These are phyloP conservation scores for Massarina eburnea DNA, from an alignment of 2,329 filamentous ascomycete genomes.

Conservation along the genomic window DNA sequence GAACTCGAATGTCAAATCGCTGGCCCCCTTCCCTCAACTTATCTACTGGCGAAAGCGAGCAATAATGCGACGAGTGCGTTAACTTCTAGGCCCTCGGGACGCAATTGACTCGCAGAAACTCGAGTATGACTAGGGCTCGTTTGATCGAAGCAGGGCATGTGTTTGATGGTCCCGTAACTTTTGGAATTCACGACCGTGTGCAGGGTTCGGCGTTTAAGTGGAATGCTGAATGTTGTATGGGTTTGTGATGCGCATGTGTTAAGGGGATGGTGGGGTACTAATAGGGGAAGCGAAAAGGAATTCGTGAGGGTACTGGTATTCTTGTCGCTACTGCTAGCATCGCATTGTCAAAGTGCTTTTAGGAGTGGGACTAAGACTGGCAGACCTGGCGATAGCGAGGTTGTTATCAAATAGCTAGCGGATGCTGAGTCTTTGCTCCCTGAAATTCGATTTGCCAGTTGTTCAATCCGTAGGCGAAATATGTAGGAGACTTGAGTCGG, in stretches of 20 bases:
- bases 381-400: background rate
- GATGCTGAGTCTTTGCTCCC: background rate
- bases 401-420: background rate
- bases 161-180: conserved; percentile 13
- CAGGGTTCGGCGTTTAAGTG: conserved; percentile 3
- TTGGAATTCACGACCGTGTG: too few relatives aligned
- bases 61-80: too few relatives aligned
- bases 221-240: background rate
- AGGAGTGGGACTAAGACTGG: too few relatives aligned
- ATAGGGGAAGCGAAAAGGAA: background rate
- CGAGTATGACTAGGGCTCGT: background rate
- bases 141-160: conserved; percentile 15
- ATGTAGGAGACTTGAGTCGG: background rate
- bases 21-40: too few relatives aligned
- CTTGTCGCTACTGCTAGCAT: too few relatives aligned
- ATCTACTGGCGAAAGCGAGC: too few relatives aligned
- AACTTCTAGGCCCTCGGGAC: conserved; percentile 5
- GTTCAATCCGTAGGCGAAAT: background rate
- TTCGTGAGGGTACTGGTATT: background rate
- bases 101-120: conserved; percentile 12
- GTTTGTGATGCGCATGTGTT: too few relatives aligned
- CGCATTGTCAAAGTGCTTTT: too few relatives aligned
- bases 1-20: too few relatives aligned
- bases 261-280: background rate
- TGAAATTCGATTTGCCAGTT: background rate